Percentiles rank a stretch among this genome's conserved stretches.
phyloP scores from a whole-genome alignment of 2,329 filamentous ascomycete genomes.

The Fusarium devonianum region DNA sequence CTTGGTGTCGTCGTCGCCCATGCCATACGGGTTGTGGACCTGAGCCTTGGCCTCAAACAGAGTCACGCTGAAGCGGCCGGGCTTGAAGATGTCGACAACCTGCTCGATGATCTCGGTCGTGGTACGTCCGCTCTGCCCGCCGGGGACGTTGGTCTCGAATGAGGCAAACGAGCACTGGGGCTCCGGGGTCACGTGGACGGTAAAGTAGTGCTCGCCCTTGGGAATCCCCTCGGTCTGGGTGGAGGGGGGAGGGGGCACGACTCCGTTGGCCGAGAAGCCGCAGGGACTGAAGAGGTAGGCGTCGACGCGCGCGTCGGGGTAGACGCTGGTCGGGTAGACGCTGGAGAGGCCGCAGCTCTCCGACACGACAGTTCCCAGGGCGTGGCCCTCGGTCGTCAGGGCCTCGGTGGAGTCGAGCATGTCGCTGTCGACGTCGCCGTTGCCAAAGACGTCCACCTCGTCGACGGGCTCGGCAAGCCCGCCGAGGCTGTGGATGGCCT shows the following conservation, averaged over 20 bases:
- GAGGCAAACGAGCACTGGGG: constrained; percentile 97
- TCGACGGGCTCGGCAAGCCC: constrained; percentile 63
- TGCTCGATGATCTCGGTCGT: constrained; percentile 92
- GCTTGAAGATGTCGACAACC: constrained; percentile 94
- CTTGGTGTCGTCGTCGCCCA: constrained; percentile 51
- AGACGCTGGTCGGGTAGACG: constrained; percentile 85
- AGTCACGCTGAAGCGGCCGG: constrained; percentile 96
- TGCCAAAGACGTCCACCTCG: constrained; percentile 83
- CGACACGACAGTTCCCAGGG: constrained; percentile 89
- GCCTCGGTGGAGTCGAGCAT: constrained; percentile 70
- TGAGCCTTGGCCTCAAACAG: constrained; percentile 87
- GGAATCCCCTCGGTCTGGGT: constrained; percentile 50
- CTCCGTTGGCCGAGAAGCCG: constrained; percentile 96
- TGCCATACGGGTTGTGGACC: constrained; percentile 52
- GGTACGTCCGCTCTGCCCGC: constrained; percentile 84
- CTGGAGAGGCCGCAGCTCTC: constrained; percentile 87
- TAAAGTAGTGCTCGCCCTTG: constrained; percentile 86
- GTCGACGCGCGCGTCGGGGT: constrained; percentile 92
- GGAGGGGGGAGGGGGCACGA: constrained; percentile 77
- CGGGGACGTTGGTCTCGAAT: constrained; percentile 97
- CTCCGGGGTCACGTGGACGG: constrained; percentile 97
- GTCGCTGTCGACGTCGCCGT: constrained; percentile 60
- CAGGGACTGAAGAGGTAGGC: constrained; percentile 97
- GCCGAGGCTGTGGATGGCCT: constrained; percentile 65
- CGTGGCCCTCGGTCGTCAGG: constrained; percentile 90